A percentile compares a stretch with the other conserved stretches of the same genome.
Evolutionary conservation across 345 rosid species (phyloP).

Genomic region (Chamaenerion angustifolium): DNA sequence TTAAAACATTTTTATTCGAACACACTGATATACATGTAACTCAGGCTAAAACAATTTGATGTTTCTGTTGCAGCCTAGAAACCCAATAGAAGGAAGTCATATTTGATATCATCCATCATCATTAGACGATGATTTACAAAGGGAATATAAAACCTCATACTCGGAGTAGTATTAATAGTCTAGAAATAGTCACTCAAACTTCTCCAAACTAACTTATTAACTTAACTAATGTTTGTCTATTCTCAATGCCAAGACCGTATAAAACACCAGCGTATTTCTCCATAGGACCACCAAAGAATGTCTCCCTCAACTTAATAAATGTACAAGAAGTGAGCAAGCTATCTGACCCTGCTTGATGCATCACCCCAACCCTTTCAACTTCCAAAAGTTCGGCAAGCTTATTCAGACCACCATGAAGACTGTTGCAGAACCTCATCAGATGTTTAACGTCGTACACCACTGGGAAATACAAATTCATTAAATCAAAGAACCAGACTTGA

Average conservation of each 20-base stretch:
- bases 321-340: not conserved
- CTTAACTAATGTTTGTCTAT: not conserved
- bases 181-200: too few relatives aligned
- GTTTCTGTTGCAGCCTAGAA: too few relatives aligned
- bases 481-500: not conserved
- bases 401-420: constrained; percentile 2
- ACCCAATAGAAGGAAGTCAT: too few relatives aligned
- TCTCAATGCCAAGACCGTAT: not conserved
- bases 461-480: constrained; percentile 1
- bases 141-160: too few relatives aligned
- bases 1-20: too few relatives aligned
- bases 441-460: not conserved
- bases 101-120: too few relatives aligned
- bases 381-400: constrained; percentile 1
- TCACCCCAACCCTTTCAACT: not conserved
- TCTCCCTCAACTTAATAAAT: not conserved
- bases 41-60: too few relatives aligned
- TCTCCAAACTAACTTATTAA: too few relatives aligned
- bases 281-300: not conserved
- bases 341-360: not conserved
- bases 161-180: too few relatives aligned
- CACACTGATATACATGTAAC: too few relatives aligned
- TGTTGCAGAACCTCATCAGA: constrained; percentile 1
- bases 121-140: too few relatives aligned
- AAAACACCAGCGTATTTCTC: constrained; percentile 3